These are phyloP conservation scores for Sicyos edulis DNA, from an alignment of 306 rosid species.

Conservation along the genomic window DNA sequence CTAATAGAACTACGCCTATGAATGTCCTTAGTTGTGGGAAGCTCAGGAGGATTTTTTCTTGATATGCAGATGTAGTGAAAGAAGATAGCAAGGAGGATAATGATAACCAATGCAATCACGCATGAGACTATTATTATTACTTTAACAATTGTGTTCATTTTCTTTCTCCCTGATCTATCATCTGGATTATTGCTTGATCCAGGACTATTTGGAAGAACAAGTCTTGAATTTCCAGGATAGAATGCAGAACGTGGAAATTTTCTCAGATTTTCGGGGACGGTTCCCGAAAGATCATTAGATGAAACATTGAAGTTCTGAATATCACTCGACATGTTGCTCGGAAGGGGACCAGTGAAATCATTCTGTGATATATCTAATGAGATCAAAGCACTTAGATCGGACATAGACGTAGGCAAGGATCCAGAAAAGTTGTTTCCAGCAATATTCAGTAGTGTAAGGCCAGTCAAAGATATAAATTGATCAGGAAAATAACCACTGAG, in stretches of 20 bases:
- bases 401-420: slow-evolving; percentile 75
- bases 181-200: slow-evolving; percentile 38
- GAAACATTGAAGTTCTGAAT: slow-evolving; percentile 70
- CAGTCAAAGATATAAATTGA: slow-evolving; percentile 51
- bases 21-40: slow-evolving; percentile 38
- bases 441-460: slow-evolving; percentile 57
- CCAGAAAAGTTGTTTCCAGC: slow-evolving; percentile 88
- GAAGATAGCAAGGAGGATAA: slow-evolving; percentile 76
- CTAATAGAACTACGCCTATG: slow-evolving; percentile 38
- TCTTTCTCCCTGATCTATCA: slow-evolving; percentile 44
- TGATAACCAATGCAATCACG: slow-evolving; percentile 63
- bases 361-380: slow-evolving; percentile 69
- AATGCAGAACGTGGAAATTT: slow-evolving; percentile 75
- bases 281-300: slow-evolving; percentile 74
- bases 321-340: slow-evolving; percentile 51
- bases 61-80: slow-evolving; percentile 68
- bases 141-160: slow-evolving; percentile 58
- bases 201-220: slow-evolving; percentile 48
- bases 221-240: slow-evolving; percentile 69
- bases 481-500: slow-evolving; percentile 81
- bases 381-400: slow-evolving; percentile 49
- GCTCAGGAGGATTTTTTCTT: slow-evolving; percentile 45
- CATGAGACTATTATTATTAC: slow-evolving; percentile 83
- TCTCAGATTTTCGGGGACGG: slow-evolving; percentile 69
- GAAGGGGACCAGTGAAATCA: slow-evolving; percentile 82